These are phyloP conservation scores for Trametes cubensis DNA, from an alignment of 768 basidiomycete genomes.

Conservation along the genomic window DNA sequence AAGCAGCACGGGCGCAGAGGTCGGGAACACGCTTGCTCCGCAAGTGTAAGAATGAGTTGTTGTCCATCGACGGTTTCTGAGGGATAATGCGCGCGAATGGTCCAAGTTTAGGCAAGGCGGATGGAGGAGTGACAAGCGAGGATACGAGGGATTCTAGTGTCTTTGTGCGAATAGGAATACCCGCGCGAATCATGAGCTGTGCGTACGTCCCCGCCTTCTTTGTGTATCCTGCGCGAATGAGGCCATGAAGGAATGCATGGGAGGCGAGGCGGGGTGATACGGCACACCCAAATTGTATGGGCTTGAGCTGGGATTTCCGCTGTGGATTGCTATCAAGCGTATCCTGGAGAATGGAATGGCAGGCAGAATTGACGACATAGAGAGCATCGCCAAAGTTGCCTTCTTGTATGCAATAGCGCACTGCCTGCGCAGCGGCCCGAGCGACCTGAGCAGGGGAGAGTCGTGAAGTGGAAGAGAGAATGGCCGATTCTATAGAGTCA, in stretches of 20 bases:
- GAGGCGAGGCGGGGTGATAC: constrained; percentile 63
- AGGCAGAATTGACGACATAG: constrained; percentile 60
- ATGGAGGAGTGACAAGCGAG: constrained; percentile 27
- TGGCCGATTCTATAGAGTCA: neutral
- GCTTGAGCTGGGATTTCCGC: constrained; percentile 39
- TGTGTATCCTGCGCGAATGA: constrained; percentile 54
- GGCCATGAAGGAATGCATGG: constrained; percentile 65
- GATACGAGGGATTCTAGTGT: constrained; percentile 54
- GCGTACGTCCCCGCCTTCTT: constrained; percentile 53
- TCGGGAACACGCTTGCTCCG: constrained; percentile 41
- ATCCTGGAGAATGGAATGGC: constrained; percentile 39
- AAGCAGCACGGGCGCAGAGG: constrained; percentile 49
- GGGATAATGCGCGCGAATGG: constrained; percentile 24
- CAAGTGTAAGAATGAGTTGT: constrained; percentile 34
- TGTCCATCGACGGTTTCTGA: constrained; percentile 10
- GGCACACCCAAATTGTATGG: constrained; percentile 50
- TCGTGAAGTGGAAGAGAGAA: neutral
- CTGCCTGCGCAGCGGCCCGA: constrained; percentile 51
- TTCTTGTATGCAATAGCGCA: constrained; percentile 47
- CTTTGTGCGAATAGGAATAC: constrained; percentile 49
- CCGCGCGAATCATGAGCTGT: constrained; percentile 53
- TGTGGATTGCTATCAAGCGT: constrained; percentile 16
- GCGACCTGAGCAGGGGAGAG: constrained; percentile 32
- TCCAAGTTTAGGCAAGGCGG: constrained; percentile 24
- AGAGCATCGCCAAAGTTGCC: constrained; percentile 52